phyloP scores from a whole-genome alignment of 2,329 filamentous ascomycete genomes.

The Stylonectria norvegica region DNA sequence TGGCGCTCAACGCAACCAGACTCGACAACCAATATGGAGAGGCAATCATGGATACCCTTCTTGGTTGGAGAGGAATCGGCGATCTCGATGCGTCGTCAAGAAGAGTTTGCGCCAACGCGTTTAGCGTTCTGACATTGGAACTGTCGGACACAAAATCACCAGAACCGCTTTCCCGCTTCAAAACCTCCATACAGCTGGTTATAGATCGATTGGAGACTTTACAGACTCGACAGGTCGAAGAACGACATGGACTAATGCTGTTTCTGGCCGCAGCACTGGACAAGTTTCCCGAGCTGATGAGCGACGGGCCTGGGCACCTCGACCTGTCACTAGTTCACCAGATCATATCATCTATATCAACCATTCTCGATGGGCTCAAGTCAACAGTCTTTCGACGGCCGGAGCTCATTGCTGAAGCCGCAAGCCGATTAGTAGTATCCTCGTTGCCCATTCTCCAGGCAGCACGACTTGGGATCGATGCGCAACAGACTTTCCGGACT shows the following conservation, averaged over 20 bases:
- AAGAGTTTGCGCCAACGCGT: slow-evolving; percentile 65
- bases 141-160: slow-evolving; percentile 27
- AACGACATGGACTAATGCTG: slow-evolving; percentile 64
- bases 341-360: slow-evolving; percentile 25
- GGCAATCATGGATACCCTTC: slow-evolving; percentile 65
- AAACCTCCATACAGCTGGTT: slow-evolving; percentile 40
- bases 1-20: slow-evolving; percentile 65
- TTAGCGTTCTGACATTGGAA: slow-evolving; percentile 56
- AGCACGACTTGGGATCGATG: slow-evolving; percentile 20
- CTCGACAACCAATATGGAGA: slow-evolving; percentile 67
- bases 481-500: slow-evolving; percentile 9
- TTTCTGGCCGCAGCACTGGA: slow-evolving; percentile 59
- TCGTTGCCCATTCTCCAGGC: slow-evolving; percentile 46
- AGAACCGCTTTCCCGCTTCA: slow-evolving; percentile 26
- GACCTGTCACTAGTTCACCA: slow-evolving; percentile 24
- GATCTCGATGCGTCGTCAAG: slow-evolving; percentile 73
- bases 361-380: slow-evolving; percentile 41
- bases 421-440: slow-evolving; percentile 55
- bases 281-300: slow-evolving; percentile 36
- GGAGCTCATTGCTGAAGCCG: slow-evolving; percentile 62
- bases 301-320: slow-evolving; percentile 10
- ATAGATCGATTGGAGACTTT: slow-evolving; percentile 44
- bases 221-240: slow-evolving; percentile 58
- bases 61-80: slow-evolving; percentile 85
- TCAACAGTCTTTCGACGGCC: slow-evolving; percentile 52